A percentile compares a stretch with the other conserved stretches of the same genome.
These are phyloP conservation scores for rapeseed (Brassica napus) DNA, from an alignment of 345 rosid genomes.

Conservation along the genomic window DNA sequence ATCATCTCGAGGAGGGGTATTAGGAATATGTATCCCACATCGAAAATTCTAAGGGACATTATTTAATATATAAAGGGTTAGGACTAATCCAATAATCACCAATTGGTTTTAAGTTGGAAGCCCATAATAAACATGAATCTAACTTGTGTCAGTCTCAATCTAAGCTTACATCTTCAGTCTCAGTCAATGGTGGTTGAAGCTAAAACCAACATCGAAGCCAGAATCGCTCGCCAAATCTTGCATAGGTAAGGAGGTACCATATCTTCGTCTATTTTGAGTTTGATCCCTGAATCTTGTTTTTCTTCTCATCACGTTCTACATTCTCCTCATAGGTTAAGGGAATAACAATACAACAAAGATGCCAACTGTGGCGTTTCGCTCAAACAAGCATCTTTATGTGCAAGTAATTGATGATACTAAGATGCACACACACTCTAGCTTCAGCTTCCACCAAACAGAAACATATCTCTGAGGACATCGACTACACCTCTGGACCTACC, in stretches of 20 bases:
- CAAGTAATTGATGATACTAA: constrained; percentile 96
- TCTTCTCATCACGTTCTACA: background rate
- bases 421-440: constrained; percentile 85
- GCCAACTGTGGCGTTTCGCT: constrained; percentile 80
- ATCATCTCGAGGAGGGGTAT: too few relatives aligned
- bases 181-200: constrained; percentile 51
- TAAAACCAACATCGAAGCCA: constrained; percentile 57
- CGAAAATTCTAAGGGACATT: too few relatives aligned
- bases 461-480: constrained; percentile 57
- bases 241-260: constrained; percentile 78
- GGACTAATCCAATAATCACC: too few relatives aligned
- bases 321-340: constrained; percentile 43
- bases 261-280: background rate
- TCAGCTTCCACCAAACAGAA: constrained; percentile 85
- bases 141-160: too few relatives aligned
- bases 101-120: too few relatives aligned
- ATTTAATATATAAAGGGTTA: too few relatives aligned
- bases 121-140: too few relatives aligned
- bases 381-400: constrained; percentile 78
- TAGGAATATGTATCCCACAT: too few relatives aligned
- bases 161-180: too few relatives aligned
- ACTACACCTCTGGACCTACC: constrained; percentile 36
- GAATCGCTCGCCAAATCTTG: constrained; percentile 83
- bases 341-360: constrained; percentile 70
- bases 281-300: background rate